Evolutionary conservation across 106 monocot species (phyloP), one percentile per base, ranked within the genome.

Genomic region (Chionographis japonica): DNA sequence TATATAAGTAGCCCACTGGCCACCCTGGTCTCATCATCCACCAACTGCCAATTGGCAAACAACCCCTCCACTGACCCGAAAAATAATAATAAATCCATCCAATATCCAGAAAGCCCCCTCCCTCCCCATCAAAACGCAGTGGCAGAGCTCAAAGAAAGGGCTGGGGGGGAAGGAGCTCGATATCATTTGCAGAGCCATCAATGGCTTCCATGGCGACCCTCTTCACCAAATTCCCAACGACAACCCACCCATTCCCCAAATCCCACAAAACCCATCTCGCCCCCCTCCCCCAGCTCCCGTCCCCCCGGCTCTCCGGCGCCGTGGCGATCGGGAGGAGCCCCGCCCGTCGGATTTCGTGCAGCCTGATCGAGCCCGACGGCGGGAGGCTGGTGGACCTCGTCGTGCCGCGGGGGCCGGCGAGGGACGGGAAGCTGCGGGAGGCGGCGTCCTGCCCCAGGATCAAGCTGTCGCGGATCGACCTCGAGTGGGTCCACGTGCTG

Each of bases 401-500:
- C 37, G 80, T 55, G 15, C 82, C 85, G 2, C 78, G 40, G 8
- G 92, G 84, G 15, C 58, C 71, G 37, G 69, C 52, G 37, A 39
- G 92, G 50, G 86, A 86, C n/a, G 53, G 40, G 36, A 60, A 58
- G 69, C 58, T 75, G 65, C 39, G 75, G 63, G 97, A 89, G 78
- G 92, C 85, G 46, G 54, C 61, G 66, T 52, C 43, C 60, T 13
- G 65, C 12, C 86, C 86, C 4, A 49, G 74, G 52, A 60, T 97
- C 58, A 65, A 61, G 68, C 82, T 97, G 8, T 77, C 76, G 54
- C 62, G 81, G 68, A 70, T 89, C 50, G 92, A 97, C 60, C 54
- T 82, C 17, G 86, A 92, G 79, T 97, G 97, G 97, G 86, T 89
- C 16, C 97, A 97, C 18, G 97, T 97, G 62, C 80, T 97, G 56